Conservation (phyloP, 1,284 basidiomycete genomes). For the Rhodotorula sp. region DNA sequence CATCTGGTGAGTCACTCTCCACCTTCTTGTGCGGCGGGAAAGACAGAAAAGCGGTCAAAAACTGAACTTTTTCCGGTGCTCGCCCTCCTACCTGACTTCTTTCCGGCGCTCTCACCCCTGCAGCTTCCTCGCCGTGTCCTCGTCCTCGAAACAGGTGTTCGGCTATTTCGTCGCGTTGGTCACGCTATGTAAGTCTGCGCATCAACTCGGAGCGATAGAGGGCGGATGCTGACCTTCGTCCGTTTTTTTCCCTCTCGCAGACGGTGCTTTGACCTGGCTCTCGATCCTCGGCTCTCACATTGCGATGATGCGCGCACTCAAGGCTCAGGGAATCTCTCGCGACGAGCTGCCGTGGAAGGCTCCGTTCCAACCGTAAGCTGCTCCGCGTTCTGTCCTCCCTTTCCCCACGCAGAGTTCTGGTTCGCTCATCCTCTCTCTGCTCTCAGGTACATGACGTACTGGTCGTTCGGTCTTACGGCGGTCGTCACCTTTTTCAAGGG, state of each 20-base stretch:
- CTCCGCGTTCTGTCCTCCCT: neutral
- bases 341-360: conserved; percentile 66
- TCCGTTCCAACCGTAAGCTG: conserved; percentile 58
- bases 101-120: conserved; percentile 48
- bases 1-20: conserved; percentile 48
- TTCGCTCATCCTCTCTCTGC: neutral
- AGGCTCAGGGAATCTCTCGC: conserved; percentile 64
- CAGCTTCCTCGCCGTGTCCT: conserved; percentile 62
- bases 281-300: conserved; percentile 68
- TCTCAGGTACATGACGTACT: conserved; percentile 51
- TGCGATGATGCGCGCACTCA: conserved; percentile 64
- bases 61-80: too few species aligned
- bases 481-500: conserved; percentile 65
- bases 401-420: neutral
- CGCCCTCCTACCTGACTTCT: neutral
- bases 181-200: conserved; percentile 11
- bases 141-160: conserved; percentile 57
- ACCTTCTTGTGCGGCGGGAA: neutral
- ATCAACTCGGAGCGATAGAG: neutral
- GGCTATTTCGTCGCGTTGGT: conserved; percentile 61
- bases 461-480: conserved; percentile 53
- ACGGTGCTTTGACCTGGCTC: conserved; percentile 51
- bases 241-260: conserved; percentile 46
- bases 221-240: neutral
- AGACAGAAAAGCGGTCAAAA: too few species aligned